phyloP scores from a whole-genome alignment of 805 yeast genomes.

The Suhomyces sp. region DNA sequence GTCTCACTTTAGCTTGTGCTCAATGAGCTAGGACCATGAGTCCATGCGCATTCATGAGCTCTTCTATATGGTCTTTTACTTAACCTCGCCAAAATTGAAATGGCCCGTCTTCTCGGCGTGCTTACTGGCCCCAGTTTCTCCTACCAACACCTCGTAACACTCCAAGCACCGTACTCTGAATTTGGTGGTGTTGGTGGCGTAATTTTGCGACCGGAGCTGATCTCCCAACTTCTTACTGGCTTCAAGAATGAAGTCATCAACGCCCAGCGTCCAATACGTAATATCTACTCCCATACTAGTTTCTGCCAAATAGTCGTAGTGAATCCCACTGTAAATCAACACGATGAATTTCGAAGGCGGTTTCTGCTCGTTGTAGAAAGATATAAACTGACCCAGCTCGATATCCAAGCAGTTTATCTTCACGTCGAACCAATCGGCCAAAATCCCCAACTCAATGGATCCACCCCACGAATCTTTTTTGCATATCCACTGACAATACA shows the following conservation, averaged over 20 bases:
- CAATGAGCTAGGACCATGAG: too few relatives aligned
- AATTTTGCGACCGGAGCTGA: constrained; percentile 48
- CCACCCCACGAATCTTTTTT: constrained; percentile 76
- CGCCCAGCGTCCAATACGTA: constrained; percentile 32
- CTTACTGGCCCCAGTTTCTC: constrained; percentile 61
- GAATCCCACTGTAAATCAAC: constrained; percentile 66
- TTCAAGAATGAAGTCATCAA: constrained; percentile 32
- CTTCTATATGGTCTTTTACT: background rate
- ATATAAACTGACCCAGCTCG: constrained; percentile 55
- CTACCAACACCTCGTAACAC: constrained; percentile 51
- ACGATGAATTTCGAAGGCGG: constrained; percentile 42
- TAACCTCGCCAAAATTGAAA: constrained; percentile 57
- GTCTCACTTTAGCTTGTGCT: too few relatives aligned
- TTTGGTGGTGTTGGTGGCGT: constrained; percentile 61
- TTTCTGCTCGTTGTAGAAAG: constrained; percentile 43
- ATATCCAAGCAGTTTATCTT: constrained; percentile 63
- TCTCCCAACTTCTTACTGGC: constrained; percentile 41
- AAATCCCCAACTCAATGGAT: constrained; percentile 68
- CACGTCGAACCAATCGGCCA: constrained; percentile 50
- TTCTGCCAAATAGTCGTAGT: constrained; percentile 57
- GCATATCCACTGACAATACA: constrained; percentile 61
- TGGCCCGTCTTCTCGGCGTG: constrained; percentile 68
- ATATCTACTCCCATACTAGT: background rate
- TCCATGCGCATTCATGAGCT: too few relatives aligned
- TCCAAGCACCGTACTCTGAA: constrained; percentile 56